These are phyloP conservation scores for Raffaelea albimanens DNA, from an alignment of 2,329 filamentous ascomycete species.

Conservation along the genomic window DNA sequence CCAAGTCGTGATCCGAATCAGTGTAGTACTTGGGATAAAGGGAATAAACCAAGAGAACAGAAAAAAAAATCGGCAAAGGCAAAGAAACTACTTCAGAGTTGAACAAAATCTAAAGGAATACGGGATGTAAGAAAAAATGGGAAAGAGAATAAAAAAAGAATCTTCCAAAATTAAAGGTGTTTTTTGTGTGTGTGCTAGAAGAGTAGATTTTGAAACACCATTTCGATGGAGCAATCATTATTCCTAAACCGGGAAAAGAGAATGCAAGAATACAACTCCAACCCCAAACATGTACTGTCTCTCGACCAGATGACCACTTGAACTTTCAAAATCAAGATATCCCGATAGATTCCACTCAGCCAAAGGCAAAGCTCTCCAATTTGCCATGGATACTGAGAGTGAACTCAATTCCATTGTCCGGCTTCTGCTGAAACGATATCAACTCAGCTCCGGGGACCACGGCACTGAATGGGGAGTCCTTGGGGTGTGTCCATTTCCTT, in stretches of 20 bases:
- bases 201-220: background rate
- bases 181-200: background rate
- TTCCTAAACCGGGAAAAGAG: background rate
- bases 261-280: background rate
- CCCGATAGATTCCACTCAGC: too few relatives aligned
- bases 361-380: too few relatives aligned
- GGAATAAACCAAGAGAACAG: background rate
- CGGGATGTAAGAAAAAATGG: background rate
- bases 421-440: too few relatives aligned
- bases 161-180: background rate
- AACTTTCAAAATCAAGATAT: too few relatives aligned
- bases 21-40: background rate
- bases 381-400: too few relatives aligned
- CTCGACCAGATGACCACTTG: too few relatives aligned
- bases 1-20: conserved; percentile 20
- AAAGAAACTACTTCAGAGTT: background rate
- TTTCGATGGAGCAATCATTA: background rate
- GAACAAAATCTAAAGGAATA: background rate
- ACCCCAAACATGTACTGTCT: too few relatives aligned
- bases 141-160: background rate
- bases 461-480: too few relatives aligned
- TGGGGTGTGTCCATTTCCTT: too few relatives aligned
- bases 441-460: too few relatives aligned
- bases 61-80: background rate
- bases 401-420: too few relatives aligned